Conservation (phyloP, 371 early-diverging fungal genomes). For the Saksenaea oblongispora region DNA sequence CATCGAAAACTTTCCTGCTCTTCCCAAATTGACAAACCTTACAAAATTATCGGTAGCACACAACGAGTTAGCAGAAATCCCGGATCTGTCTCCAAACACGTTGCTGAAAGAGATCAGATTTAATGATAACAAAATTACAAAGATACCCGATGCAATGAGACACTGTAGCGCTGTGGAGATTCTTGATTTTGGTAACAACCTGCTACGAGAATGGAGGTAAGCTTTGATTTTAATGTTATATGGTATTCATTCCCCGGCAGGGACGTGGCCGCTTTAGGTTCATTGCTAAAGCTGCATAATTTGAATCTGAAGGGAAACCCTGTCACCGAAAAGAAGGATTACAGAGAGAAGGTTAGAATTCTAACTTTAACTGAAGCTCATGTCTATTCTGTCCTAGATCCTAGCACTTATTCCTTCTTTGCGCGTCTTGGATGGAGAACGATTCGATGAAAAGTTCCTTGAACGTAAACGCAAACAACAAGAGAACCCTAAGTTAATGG, state of each 20-base stretch:
- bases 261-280: conserved; percentile 66
- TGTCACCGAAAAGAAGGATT: conserved; percentile 62
- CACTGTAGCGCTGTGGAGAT: conserved; percentile 62
- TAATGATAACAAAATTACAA: conserved; percentile 73
- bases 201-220: conserved; percentile 60
- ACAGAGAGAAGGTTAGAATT: conserved; percentile 59
- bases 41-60: conserved; percentile 79
- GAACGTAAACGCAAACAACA: conserved; percentile 63
- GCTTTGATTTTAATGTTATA: not conserved
- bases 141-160: conserved; percentile 65
- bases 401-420: conserved; percentile 69
- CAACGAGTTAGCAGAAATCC: conserved; percentile 68
- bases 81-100: conserved; percentile 61
- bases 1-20: conserved; percentile 58
- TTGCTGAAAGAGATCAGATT: conserved; percentile 75
- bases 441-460: conserved; percentile 81
- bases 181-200: conserved; percentile 77
- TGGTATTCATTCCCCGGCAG: conserved; percentile 15
- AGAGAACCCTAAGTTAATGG: conserved; percentile 37
- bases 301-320: conserved; percentile 84
- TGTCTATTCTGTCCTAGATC: conserved; percentile 30
- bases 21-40: conserved; percentile 58
- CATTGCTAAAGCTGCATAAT: conserved; percentile 62
- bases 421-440: conserved; percentile 78
- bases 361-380: not conserved